phyloP scores from a whole-genome alignment of 768 basidiomycete species.

The Gyrodon lividus region DNA sequence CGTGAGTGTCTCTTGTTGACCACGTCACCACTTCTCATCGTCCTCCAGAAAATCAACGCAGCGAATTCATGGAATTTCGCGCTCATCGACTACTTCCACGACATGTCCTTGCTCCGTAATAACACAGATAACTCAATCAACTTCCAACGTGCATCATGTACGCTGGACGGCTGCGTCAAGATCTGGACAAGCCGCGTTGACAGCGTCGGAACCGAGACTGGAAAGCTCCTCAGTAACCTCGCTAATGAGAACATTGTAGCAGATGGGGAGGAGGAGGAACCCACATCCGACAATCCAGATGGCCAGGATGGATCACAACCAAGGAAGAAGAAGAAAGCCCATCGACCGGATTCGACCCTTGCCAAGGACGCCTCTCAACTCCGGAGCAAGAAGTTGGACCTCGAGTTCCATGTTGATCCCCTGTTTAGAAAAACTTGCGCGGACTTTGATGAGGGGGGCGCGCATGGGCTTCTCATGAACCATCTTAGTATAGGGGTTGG shows the following conservation, averaged over 20 bases:
- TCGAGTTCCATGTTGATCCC: slow-evolving; percentile 96
- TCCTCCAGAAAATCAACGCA: slow-evolving; percentile 91
- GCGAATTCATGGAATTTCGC: slow-evolving; percentile 98
- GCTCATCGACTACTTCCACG: slow-evolving; percentile 98
- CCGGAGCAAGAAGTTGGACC: slow-evolving; percentile 87
- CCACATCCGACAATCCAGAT: slow-evolving; percentile 59
- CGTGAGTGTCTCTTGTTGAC: slow-evolving; percentile 42
- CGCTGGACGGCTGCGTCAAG: slow-evolving; percentile 97
- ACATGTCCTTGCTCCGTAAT: slow-evolving; percentile 94
- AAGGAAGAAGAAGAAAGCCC: slow-evolving; percentile 60
- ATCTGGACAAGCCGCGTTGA: slow-evolving; percentile 99
- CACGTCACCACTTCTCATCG: slow-evolving; percentile 5
- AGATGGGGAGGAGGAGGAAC: slow-evolving; percentile 59
- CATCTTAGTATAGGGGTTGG: slow-evolving; percentile 80
- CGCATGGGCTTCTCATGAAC: slow-evolving; percentile 94
- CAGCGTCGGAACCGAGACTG: slow-evolving; percentile 94
- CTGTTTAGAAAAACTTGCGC: slow-evolving; percentile 97
- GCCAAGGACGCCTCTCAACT: slow-evolving; percentile 82
- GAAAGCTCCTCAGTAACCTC: slow-evolving; percentile 90
- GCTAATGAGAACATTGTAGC: slow-evolving; percentile 59
- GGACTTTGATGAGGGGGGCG: slow-evolving; percentile 98
- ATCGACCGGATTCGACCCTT: slow-evolving; percentile 80
- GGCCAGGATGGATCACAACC: slow-evolving; percentile 61
- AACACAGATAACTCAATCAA: slow-evolving; percentile 95
- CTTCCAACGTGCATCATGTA: slow-evolving; percentile 97